Evolutionary conservation across 257 asterid species (phyloP).

Genomic region (Capsicum chinense): DNA sequence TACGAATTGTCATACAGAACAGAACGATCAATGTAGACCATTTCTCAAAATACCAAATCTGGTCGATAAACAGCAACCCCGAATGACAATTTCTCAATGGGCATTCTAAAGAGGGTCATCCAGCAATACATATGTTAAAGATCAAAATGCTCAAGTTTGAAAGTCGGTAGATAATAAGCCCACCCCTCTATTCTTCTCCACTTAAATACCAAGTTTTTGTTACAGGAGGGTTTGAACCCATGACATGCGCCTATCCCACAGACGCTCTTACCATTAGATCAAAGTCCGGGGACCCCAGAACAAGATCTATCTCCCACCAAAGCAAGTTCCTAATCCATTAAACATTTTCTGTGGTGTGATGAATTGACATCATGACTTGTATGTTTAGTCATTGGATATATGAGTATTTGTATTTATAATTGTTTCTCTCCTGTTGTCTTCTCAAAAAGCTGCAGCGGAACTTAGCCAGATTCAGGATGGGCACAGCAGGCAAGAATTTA

Average conservation of each 20-base stretch:
- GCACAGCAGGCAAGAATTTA: slow-evolving; percentile 37
- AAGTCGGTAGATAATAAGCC: neutral
- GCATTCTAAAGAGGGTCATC: neutral
- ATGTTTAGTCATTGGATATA: slow-evolving; percentile 6
- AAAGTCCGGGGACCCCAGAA: neutral
- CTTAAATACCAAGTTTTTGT: neutral
- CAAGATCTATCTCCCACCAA: neutral
- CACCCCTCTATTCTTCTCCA: neutral
- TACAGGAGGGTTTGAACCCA: neutral
- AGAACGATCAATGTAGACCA: neutral
- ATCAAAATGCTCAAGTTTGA: neutral
- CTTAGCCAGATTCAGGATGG: slow-evolving; percentile 14
- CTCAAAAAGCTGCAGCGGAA: slow-evolving; percentile 9
- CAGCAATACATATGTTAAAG: neutral
- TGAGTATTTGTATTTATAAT: slow-evolving; percentile 37
- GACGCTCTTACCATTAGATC: neutral
- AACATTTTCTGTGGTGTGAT: neutral
- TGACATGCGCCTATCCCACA: neutral
- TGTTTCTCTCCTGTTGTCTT: slow-evolving; percentile 25
- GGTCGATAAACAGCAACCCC: neutral
- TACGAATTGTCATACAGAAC: neutral
- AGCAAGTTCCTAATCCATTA: slow-evolving; percentile 3
- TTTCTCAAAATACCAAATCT: neutral
- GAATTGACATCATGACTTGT: neutral
- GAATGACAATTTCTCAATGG: neutral